phyloP scores from a whole-genome alignment of 257 asterid species.

The Jasminum sambac region DNA sequence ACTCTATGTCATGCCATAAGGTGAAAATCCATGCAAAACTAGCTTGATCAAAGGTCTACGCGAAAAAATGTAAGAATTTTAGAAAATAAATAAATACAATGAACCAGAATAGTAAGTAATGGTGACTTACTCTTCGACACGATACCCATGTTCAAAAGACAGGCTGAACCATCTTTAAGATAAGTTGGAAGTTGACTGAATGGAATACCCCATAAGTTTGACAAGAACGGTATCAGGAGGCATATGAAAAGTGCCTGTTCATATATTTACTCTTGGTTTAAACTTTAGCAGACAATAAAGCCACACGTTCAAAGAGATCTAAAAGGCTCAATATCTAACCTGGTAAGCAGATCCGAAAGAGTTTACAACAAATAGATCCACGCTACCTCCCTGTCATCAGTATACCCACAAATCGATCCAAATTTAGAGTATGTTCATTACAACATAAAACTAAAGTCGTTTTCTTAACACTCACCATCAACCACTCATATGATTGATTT shows the following conservation, averaged over 20 bases:
- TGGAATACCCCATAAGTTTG: slow-evolving; percentile 92
- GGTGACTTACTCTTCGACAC: slow-evolving; percentile 57
- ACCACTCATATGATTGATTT: too few relatives aligned
- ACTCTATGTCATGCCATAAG: background rate
- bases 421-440: background rate
- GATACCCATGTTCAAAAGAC: slow-evolving; percentile 84
- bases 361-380: slow-evolving; percentile 89
- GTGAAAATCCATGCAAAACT: background rate
- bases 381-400: slow-evolving; percentile 61
- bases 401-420: slow-evolving; percentile 22
- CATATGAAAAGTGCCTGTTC: slow-evolving; percentile 80
- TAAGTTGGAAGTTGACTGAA: slow-evolving; percentile 75
- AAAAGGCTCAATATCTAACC: slow-evolving; percentile 40
- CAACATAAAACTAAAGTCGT: too few relatives aligned
- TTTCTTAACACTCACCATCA: too few relatives aligned
- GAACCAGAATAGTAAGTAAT: slow-evolving; percentile 16
- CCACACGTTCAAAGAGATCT: slow-evolving; percentile 17
- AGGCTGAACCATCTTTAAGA: slow-evolving; percentile 91
- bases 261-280: slow-evolving; percentile 23
- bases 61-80: background rate
- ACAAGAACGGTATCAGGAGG: slow-evolving; percentile 91
- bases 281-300: slow-evolving; percentile 16
- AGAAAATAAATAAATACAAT: background rate
- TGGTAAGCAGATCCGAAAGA: slow-evolving; percentile 94
- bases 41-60: background rate